phyloP scores from a whole-genome alignment of 164 flowering plant species.

The Vitis riparia region DNA sequence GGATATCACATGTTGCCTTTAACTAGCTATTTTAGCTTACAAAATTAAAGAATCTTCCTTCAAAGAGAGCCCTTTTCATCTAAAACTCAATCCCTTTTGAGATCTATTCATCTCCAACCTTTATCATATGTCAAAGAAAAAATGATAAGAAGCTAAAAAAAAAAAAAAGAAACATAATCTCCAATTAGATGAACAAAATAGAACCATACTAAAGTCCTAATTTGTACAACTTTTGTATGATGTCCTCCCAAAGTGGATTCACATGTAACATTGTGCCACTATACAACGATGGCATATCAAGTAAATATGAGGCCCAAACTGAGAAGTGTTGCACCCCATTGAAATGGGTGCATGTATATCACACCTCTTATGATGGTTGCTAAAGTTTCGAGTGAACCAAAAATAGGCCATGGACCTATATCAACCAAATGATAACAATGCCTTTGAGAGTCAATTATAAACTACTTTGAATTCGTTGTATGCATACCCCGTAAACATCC shows the following conservation, averaged over 20 bases:
- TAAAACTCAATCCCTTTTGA: too few species aligned
- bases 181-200: too few species aligned
- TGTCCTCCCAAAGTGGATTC: slow-evolving; percentile 12
- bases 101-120: too few species aligned
- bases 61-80: too few species aligned
- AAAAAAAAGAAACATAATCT: too few species aligned
- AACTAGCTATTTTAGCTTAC: too few species aligned
- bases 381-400: slow-evolving; percentile 10
- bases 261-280: slow-evolving; percentile 8
- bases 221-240: not conserved
- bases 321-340: slow-evolving; percentile 5
- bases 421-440: slow-evolving; percentile 18
- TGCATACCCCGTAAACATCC: too few species aligned
- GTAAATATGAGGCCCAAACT: slow-evolving; percentile 1
- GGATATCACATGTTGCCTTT: too few species aligned
- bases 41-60: too few species aligned
- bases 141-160: too few species aligned
- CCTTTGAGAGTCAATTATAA: slow-evolving; percentile 18
- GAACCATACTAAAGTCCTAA: too few species aligned
- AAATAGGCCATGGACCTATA: slow-evolving; percentile 27
- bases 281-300: slow-evolving; percentile 2
- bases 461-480: not conserved
- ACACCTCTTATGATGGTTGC: slow-evolving; percentile 6
- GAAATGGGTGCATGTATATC: slow-evolving; percentile 15
- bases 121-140: too few species aligned